A percentile compares a stretch with the other conserved stretches of the same genome.
phyloP scores from a whole-genome alignment of 2,329 filamentous ascomycete genomes.

The Arthrocladium fulminans region DNA sequence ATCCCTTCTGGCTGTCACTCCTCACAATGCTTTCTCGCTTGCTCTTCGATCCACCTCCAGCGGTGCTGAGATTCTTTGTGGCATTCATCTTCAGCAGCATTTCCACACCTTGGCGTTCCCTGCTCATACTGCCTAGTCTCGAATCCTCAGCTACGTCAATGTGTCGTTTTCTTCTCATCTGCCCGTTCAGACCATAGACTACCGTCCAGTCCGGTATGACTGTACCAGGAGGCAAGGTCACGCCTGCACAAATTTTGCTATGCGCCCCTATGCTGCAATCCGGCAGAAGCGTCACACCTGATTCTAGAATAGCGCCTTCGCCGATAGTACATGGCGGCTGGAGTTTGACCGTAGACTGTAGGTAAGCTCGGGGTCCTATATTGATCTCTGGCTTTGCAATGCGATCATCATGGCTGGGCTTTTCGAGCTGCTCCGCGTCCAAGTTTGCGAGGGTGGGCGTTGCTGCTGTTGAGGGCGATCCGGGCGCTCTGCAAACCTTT shows the following conservation, averaged over 20 bases:
- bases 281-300: conserved; percentile 32
- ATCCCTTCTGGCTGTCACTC: neutral
- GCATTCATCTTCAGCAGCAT: conserved; percentile 1
- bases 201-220: conserved; percentile 58
- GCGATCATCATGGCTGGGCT: conserved; percentile 8
- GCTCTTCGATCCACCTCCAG: neutral
- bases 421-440: neutral
- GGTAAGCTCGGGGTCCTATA: conserved; percentile 23
- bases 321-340: conserved; percentile 31
- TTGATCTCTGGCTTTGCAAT: conserved; percentile 22
- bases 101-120: neutral
- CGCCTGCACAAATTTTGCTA: conserved; percentile 61
- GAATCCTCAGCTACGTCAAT: conserved; percentile 1
- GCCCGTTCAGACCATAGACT: conserved; percentile 54
- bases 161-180: conserved; percentile 25
- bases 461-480: neutral
- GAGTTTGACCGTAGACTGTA: conserved; percentile 29
- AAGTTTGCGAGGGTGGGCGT: no score
- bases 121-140: conserved; percentile 3
- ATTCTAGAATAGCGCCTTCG: conserved; percentile 38
- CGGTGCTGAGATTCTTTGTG: neutral
- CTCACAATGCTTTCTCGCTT: conserved; percentile 5
- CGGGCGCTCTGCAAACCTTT: neutral
- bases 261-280: conserved; percentile 40
- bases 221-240: conserved; percentile 42